phyloP scores from a whole-genome alignment of 306 rosid genomes.

The Luffa aegyptiaca region DNA sequence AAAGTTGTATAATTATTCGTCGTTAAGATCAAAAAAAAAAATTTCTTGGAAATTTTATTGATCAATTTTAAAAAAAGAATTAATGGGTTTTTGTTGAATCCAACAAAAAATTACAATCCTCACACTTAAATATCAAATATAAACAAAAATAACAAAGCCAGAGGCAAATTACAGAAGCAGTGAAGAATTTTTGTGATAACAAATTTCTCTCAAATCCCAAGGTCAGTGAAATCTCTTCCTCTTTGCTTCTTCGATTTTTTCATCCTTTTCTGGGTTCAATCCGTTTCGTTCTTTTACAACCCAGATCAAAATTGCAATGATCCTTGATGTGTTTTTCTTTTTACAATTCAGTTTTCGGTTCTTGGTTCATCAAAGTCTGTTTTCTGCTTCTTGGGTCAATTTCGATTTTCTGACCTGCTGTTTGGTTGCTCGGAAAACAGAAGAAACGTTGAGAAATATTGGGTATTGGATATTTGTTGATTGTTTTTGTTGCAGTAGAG shows the following conservation, averaged over 20 bases:
- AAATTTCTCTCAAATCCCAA: slow-evolving; percentile 53
- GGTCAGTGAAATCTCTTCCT: slow-evolving; percentile 66
- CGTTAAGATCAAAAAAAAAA: slow-evolving; percentile 11
- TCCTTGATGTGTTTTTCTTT: slow-evolving; percentile 11
- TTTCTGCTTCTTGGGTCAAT: slow-evolving; percentile 22
- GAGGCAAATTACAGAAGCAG: slow-evolving; percentile 32
- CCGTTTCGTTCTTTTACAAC: background rate
- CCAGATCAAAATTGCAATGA: slow-evolving; percentile 20
- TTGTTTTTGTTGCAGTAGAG: slow-evolving; percentile 17
- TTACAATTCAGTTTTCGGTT: slow-evolving; percentile 17
- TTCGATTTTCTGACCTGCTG: slow-evolving; percentile 23
- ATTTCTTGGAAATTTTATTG: background rate
- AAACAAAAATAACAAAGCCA: slow-evolving; percentile 28
- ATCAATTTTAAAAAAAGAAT: background rate
- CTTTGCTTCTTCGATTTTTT: slow-evolving; percentile 19
- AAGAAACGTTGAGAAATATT: slow-evolving; percentile 11
- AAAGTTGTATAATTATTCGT: slow-evolving; percentile 34
- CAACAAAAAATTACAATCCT: slow-evolving; percentile 18
- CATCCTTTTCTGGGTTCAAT: slow-evolving; percentile 17
- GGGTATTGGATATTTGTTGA: slow-evolving; percentile 12
- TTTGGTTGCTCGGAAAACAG: slow-evolving; percentile 45
- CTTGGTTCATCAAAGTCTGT: slow-evolving; percentile 16
- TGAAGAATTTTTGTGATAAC: slow-evolving; percentile 35
- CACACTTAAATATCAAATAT: slow-evolving; percentile 22
- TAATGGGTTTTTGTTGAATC: slow-evolving; percentile 14